Percentiles rank a stretch among this genome's conserved stretches.
Conservation (phyloP, 768 basidiomycete genomes). For the Lentinula edodes region DNA sequence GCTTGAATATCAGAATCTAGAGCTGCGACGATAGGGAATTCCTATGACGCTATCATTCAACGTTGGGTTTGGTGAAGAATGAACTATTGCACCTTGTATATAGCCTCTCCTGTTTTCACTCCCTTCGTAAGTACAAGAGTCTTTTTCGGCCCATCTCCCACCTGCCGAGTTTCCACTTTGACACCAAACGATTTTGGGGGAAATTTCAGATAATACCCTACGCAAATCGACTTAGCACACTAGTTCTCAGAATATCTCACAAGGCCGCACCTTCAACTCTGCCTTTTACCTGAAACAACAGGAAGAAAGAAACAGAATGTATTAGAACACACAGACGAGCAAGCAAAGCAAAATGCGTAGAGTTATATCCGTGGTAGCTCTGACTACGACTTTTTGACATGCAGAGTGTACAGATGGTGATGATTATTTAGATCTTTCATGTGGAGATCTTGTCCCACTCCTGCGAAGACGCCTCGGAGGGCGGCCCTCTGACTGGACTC, state of each 20-base stretch:
- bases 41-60: slow-evolving; percentile 35
- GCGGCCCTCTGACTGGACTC: slow-evolving; percentile 60
- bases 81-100: slow-evolving; percentile 54
- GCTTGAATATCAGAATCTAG: slow-evolving; percentile 70
- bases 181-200: slow-evolving; percentile 72
- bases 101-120: slow-evolving; percentile 63
- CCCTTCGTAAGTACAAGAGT: slow-evolving; percentile 62
- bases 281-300: slow-evolving; percentile 47
- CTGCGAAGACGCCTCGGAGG: slow-evolving; percentile 84
- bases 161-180: slow-evolving; percentile 39
- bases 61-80: slow-evolving; percentile 8
- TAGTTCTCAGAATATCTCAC: slow-evolving; percentile 5
- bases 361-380: not conserved
- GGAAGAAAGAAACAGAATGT: slow-evolving; percentile 38
- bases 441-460: slow-evolving; percentile 83
- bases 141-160: slow-evolving; percentile 33
- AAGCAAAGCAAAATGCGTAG: slow-evolving; percentile 3
- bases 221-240: slow-evolving; percentile 9
- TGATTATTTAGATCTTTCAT: slow-evolving; percentile 23
- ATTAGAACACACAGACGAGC: slow-evolving; percentile 47
- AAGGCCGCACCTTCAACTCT: slow-evolving; percentile 70
- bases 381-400: slow-evolving; percentile 8
- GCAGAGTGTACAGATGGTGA: slow-evolving; percentile 14
- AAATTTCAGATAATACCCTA: slow-evolving; percentile 76
- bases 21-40: slow-evolving; percentile 64